Percentiles rank a stretch among this genome's conserved stretches.
Evolutionary conservation across 345 rosid genomes (phyloP).

Genomic region (Excoecaria agallocha): DNA sequence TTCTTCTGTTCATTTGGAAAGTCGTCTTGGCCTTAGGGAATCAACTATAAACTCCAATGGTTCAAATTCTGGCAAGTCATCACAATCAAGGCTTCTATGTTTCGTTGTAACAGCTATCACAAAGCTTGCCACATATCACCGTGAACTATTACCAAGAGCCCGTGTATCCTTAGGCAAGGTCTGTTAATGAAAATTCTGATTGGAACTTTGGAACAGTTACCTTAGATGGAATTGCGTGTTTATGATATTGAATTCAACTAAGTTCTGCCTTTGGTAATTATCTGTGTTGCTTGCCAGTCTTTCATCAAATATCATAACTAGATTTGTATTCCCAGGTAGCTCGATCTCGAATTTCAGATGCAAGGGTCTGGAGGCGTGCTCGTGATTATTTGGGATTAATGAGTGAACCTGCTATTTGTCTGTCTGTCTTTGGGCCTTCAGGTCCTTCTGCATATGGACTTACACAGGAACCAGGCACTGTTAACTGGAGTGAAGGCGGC

Average conservation of each 20-base stretch:
- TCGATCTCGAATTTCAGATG: constrained; percentile 79
- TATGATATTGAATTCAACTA: not conserved
- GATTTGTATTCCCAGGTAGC: constrained; percentile 54
- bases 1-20: constrained; percentile 29
- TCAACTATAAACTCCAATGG: constrained; percentile 39
- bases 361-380: constrained; percentile 75
- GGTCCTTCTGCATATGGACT: constrained; percentile 45
- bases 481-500: constrained; percentile 82
- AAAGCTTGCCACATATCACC: constrained; percentile 84
- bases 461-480: constrained; percentile 56
- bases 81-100: constrained; percentile 89
- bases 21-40: constrained; percentile 75
- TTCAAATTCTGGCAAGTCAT: constrained; percentile 46
- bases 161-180: constrained; percentile 96
- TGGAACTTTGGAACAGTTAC: not conserved
- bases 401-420: constrained; percentile 75
- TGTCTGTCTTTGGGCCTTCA: constrained; percentile 78
- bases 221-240: not conserved
- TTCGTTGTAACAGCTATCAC: constrained; percentile 92
- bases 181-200: constrained; percentile 19
- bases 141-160: constrained; percentile 81
- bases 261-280: no score
- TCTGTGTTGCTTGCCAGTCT: no score
- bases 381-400: constrained; percentile 81
- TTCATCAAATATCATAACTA: not conserved